A percentile compares a stretch with the other conserved stretches of the same genome.
phyloP scores from a whole-genome alignment of 2,329 filamentous ascomycete genomes.

The Stemphylium beticola region DNA sequence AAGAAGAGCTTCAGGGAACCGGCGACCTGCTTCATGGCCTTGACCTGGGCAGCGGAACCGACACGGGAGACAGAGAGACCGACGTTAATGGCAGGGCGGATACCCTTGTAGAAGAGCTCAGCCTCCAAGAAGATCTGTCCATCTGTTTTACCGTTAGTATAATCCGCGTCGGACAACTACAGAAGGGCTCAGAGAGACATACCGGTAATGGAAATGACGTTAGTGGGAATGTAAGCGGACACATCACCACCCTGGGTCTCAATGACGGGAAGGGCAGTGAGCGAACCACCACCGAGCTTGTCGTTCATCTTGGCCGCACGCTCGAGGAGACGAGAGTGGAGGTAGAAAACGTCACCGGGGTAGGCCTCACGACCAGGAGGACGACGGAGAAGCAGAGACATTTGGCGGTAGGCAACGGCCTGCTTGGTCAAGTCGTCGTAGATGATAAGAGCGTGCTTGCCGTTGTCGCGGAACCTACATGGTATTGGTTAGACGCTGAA shows the following conservation, averaged over 20 bases:
- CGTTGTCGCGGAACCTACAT: slow-evolving; percentile 73
- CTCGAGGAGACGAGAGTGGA: slow-evolving; percentile 84
- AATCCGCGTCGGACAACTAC: neutral
- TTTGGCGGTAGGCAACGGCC: slow-evolving; percentile 97
- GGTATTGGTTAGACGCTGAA: neutral
- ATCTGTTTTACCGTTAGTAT: slow-evolving; percentile 48
- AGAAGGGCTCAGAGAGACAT: neutral
- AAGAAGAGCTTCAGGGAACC: slow-evolving; percentile 99
- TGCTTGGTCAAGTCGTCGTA: slow-evolving; percentile 98
- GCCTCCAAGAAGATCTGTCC: slow-evolving; percentile 99
- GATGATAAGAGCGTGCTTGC: slow-evolving; percentile 87
- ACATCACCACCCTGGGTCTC: slow-evolving; percentile 99
- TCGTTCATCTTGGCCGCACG: slow-evolving; percentile 99
- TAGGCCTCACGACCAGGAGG: slow-evolving; percentile 99
- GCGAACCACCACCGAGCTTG: slow-evolving; percentile 91
- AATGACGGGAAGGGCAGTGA: slow-evolving; percentile 92
- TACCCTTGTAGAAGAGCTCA: slow-evolving; percentile 99
- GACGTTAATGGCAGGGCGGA: slow-evolving; percentile 99
- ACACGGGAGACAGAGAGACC: slow-evolving; percentile 99
- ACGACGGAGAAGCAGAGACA: slow-evolving; percentile 97
- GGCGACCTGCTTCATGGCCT: slow-evolving; percentile 99
- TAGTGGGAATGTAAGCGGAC: slow-evolving; percentile 99
- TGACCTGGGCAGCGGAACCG: slow-evolving; percentile 98
- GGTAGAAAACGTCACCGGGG: slow-evolving; percentile 73
- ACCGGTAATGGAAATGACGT: slow-evolving; percentile 99